Evolutionary conservation across 164 flowering plant genomes (phyloP).

Genomic region (Brasenia schreberi): DNA sequence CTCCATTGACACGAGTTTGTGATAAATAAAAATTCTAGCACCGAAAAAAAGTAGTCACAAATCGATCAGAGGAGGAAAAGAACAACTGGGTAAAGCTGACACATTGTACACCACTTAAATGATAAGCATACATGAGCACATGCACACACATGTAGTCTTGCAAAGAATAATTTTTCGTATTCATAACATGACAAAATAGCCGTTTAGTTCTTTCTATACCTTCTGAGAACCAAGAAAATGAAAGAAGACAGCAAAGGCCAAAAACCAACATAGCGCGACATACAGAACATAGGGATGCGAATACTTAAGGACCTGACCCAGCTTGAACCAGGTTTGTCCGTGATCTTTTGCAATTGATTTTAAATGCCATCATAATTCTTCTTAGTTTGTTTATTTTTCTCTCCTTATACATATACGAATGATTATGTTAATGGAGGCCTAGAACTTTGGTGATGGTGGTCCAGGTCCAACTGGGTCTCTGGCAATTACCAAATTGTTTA

Average conservation of each 20-base stretch:
- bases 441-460: too few species aligned
- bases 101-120: not conserved
- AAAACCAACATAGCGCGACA: not conserved
- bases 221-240: not conserved
- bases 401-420: too few species aligned
- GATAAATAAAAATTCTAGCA: too few species aligned
- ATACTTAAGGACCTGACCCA: not conserved
- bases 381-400: too few species aligned
- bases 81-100: not conserved
- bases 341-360: too few species aligned
- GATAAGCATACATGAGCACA: not conserved
- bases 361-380: too few species aligned
- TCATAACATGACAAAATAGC: not conserved
- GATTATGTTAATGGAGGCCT: too few species aligned
- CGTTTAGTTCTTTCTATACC: not conserved
- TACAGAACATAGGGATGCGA: not conserved
- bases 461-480: too few species aligned
- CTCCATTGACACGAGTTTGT: too few species aligned
- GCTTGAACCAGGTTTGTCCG: not conserved
- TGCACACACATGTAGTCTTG: not conserved
- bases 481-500: not conserved
- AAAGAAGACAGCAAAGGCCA: not conserved
- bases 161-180: not conserved
- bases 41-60: not conserved
- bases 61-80: not conserved